Percentiles rank a stretch among this genome's conserved stretches.
phyloP scores from a whole-genome alignment of 2,329 filamentous ascomycete species.

The Fusarium pseudoanthophilum region DNA sequence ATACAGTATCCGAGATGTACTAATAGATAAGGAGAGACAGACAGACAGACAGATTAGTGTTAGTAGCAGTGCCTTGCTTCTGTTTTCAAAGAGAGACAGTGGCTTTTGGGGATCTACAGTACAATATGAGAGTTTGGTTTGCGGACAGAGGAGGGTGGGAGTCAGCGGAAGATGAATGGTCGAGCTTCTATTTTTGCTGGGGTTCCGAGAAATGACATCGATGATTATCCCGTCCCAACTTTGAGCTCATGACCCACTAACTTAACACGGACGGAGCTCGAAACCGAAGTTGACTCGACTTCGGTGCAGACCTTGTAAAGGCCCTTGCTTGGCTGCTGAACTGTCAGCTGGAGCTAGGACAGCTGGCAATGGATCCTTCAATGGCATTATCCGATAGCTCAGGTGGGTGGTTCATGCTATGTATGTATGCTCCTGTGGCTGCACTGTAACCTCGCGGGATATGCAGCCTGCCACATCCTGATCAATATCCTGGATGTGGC shows the following conservation, averaged over 20 bases:
- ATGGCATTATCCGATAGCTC: background rate
- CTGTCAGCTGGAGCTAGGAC: constrained; percentile 3
- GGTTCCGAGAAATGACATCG: constrained; percentile 39
- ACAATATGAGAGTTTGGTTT: constrained; percentile 22
- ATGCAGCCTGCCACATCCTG: background rate
- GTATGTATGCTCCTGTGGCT: constrained; percentile 5
- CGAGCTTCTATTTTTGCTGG: constrained; percentile 26
- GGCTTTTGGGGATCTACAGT: constrained; percentile 17
- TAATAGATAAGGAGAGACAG: constrained; percentile 2
- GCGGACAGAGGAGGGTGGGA: constrained; percentile 2
- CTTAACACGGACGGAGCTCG: background rate
- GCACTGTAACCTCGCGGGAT: background rate
- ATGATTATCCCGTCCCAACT: constrained; percentile 40
- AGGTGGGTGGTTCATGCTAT: background rate
- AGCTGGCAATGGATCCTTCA: background rate
- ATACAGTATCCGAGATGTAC: constrained; percentile 17
- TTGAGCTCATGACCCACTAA: constrained; percentile 26
- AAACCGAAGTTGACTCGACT: background rate
- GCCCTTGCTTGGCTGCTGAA: background rate
- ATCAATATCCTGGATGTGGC: background rate
- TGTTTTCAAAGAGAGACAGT: constrained; percentile 2
- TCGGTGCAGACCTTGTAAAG: background rate
- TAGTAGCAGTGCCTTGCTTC: background rate
- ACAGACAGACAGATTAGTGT: background rate
- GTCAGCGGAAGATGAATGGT: constrained; percentile 24